phyloP scores from a whole-genome alignment of 805 yeast species.

The Lipomyces starkeyi region DNA sequence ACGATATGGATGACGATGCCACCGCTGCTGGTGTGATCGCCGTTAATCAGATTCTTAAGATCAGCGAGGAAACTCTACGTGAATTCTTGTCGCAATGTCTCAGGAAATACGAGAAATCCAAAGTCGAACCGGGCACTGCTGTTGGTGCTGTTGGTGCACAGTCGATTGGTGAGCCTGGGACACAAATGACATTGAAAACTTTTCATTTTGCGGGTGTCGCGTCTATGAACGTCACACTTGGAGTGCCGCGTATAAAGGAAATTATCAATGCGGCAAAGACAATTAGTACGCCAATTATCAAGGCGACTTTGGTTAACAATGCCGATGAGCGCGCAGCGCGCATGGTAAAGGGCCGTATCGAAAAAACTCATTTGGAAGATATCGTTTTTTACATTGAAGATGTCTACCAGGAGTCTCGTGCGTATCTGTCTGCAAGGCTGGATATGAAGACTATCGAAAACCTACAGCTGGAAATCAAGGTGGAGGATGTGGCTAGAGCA shows the following conservation, averaged over 20 bases:
- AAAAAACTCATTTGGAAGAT: slow-evolving; percentile 86
- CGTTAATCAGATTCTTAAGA: slow-evolving; percentile 56
- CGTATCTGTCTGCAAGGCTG: slow-evolving; percentile 79
- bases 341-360: slow-evolving; percentile 96
- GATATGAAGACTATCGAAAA: slow-evolving; percentile 85
- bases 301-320: slow-evolving; percentile 83
- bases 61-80: slow-evolving; percentile 63
- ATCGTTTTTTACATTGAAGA: slow-evolving; percentile 91
- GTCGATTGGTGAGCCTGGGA: slow-evolving; percentile 99
- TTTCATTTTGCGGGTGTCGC: slow-evolving; percentile 99
- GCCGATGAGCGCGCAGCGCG: slow-evolving; percentile 95
- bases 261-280: slow-evolving; percentile 95
- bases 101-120: slow-evolving; percentile 81
- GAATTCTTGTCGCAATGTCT: slow-evolving; percentile 78
- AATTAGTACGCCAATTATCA: slow-evolving; percentile 95
- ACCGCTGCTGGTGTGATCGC: slow-evolving; percentile 40
- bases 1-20: slow-evolving; percentile 48
- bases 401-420: slow-evolving; percentile 80
- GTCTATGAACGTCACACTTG: slow-evolving; percentile 96
- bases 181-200: slow-evolving; percentile 95
- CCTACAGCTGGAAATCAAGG: slow-evolving; percentile 84
- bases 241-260: slow-evolving; percentile 99
- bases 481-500: slow-evolving; percentile 86
- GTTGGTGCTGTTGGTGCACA: slow-evolving; percentile 99
- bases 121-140: slow-evolving; percentile 98